phyloP scores from a whole-genome alignment of 2,329 filamentous ascomycete genomes.

The Verticillium longisporum region DNA sequence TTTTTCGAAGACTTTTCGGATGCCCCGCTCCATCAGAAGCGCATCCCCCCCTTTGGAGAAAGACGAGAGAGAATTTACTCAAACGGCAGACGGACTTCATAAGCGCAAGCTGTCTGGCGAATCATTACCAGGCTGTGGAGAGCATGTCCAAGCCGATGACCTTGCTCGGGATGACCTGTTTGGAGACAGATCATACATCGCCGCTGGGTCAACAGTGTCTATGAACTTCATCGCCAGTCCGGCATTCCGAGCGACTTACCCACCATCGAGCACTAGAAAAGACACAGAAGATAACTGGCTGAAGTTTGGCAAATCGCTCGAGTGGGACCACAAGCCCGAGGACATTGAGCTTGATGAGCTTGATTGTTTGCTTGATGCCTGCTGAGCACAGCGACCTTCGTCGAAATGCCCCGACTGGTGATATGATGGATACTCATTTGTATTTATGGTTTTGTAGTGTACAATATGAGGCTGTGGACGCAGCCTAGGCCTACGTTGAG shows the following conservation, averaged over 20 bases:
- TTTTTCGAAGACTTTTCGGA: conserved; percentile 45
- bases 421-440: too few relatives aligned
- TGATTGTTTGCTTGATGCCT: conserved; percentile 75
- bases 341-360: conserved; percentile 89
- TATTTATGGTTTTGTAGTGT: background rate
- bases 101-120: conserved; percentile 52
- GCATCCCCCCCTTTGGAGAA: conserved; percentile 84
- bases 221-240: conserved; percentile 47
- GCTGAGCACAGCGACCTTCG: conserved; percentile 33
- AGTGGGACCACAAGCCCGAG: conserved; percentile 72
- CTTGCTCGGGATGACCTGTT: conserved; percentile 46
- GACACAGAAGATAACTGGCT: conserved; percentile 35
- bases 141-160: conserved; percentile 32
- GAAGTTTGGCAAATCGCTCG: conserved; percentile 36
- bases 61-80: conserved; percentile 94
- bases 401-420: too few relatives aligned
- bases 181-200: conserved; percentile 31
- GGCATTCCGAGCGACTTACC: conserved; percentile 42
- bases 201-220: conserved; percentile 18
- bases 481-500: background rate
- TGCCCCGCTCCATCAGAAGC: conserved; percentile 46
- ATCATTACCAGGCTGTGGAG: conserved; percentile 22
- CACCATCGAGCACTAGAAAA: conserved; percentile 18
- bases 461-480: background rate
- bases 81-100: conserved; percentile 81